A percentile compares a stretch with the other conserved stretches of the same genome.
Conservation (phyloP, 2,329 filamentous ascomycete genomes). For the Aureobasidium lini region DNA sequence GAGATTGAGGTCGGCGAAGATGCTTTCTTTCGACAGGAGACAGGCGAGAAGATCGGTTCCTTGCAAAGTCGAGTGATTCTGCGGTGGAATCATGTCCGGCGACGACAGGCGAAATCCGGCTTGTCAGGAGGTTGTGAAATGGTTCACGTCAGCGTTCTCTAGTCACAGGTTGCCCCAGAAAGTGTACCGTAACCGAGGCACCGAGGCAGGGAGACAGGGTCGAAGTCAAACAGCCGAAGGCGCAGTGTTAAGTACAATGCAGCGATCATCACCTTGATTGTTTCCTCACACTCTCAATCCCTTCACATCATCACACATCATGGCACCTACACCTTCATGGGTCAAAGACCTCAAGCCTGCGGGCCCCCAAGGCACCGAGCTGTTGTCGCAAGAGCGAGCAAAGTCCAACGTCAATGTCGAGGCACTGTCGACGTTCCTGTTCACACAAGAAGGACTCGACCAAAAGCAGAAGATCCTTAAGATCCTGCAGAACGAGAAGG, state of each 20-base stretch:
- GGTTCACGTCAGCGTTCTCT: neutral
- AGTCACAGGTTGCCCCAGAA: neutral
- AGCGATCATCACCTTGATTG: slow-evolving; percentile 1
- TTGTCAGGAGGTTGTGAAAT: neutral
- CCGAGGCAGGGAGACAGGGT: slow-evolving; percentile 6
- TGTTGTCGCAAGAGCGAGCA: slow-evolving; percentile 61
- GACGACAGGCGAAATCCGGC: neutral
- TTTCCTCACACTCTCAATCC: neutral
- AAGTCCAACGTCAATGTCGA: slow-evolving; percentile 61
- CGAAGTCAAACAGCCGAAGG: neutral
- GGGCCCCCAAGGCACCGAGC: slow-evolving; percentile 59
- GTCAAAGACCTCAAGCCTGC: slow-evolving; percentile 60
- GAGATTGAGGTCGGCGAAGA: too few relatives aligned
- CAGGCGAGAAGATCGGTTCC: neutral
- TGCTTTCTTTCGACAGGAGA: neutral
- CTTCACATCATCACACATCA: neutral
- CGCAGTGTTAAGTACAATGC: slow-evolving; percentile 4
- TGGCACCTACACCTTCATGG: slow-evolving; percentile 46
- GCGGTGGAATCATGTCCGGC: too few relatives aligned
- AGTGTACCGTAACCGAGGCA: neutral
- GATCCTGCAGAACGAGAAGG: slow-evolving; percentile 58
- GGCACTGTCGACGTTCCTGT: slow-evolving; percentile 60
- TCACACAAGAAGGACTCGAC: slow-evolving; percentile 57
- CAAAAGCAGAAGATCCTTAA: slow-evolving; percentile 54
- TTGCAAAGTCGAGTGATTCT: too few relatives aligned